Evolutionary conservation across 352 stramenopile species (phyloP).

Genomic region (Phytopythium oedochilum): DNA sequence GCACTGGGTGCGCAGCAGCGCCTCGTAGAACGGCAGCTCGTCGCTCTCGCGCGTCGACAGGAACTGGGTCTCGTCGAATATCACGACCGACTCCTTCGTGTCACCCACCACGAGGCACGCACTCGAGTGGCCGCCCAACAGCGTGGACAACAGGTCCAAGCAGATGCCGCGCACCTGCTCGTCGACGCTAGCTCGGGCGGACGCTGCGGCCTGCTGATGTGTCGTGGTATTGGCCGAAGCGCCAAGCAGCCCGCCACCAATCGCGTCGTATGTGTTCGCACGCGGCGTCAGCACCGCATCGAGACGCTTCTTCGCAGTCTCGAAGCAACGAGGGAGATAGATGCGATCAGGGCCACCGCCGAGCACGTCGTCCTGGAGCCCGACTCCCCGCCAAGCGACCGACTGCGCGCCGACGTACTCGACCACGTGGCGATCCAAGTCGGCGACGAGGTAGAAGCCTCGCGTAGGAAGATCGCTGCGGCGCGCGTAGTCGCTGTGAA

Average conservation of each 20-base stretch:
- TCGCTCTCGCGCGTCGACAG: conserved; percentile 49
- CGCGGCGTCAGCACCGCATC: conserved; percentile 46
- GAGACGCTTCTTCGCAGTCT: conserved; percentile 47
- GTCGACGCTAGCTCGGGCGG: conserved; percentile 9
- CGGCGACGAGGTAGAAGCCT: conserved; percentile 69
- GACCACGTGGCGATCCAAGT: conserved; percentile 64
- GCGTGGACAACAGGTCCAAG: conserved; percentile 56
- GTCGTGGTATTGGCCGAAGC: neutral
- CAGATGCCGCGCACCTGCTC: conserved; percentile 56
- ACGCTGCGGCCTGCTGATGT: neutral
- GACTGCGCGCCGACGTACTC: conserved; percentile 63
- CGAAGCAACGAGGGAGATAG: conserved; percentile 47
- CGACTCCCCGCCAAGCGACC: conserved; percentile 52
- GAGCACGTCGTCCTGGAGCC: conserved; percentile 32
- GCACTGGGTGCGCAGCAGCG: conserved; percentile 70
- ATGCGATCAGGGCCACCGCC: conserved; percentile 19
- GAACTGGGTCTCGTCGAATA: conserved; percentile 86
- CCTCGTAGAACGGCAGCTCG: conserved; percentile 60
- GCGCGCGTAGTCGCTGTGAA: conserved; percentile 68
- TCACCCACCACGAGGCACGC: conserved; percentile 79
- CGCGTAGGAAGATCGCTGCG: conserved; percentile 55
- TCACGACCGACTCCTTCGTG: conserved; percentile 83
- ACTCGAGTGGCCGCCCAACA: conserved; percentile 66
- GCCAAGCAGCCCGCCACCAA: conserved; percentile 19
- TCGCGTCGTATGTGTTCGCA: conserved; percentile 30